phyloP scores from a whole-genome alignment of 768 basidiomycete genomes.

The Suillus subaureus region DNA sequence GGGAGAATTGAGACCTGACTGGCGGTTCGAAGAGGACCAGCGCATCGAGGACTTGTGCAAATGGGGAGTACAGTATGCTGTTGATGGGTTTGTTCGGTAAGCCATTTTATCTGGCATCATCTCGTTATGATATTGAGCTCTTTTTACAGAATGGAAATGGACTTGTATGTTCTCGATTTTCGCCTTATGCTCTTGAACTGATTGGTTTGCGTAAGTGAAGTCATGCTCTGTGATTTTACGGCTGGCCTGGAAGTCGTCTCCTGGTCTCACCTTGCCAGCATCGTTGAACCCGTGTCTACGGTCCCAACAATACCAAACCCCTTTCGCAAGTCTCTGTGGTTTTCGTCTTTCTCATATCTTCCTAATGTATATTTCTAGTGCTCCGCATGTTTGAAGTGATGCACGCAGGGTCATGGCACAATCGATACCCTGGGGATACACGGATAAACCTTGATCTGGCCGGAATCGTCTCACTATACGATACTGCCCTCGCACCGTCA shows the following conservation, averaged over 20 bases:
- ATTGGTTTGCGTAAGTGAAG: conserved; percentile 36
- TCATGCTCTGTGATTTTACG: conserved; percentile 51
- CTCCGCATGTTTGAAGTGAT: conserved; percentile 16
- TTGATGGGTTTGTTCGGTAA: conserved; percentile 41
- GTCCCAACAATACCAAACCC: background rate
- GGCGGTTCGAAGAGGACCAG: conserved; percentile 31
- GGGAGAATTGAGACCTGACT: conserved; percentile 31
- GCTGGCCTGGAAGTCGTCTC: conserved; percentile 42
- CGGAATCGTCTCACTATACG: conserved; percentile 30
- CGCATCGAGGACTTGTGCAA: conserved; percentile 43
- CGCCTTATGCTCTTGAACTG: background rate
- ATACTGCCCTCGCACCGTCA: conserved; percentile 25
- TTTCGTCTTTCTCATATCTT: conserved; percentile 6
- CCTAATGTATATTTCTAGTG: background rate
- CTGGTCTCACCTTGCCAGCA: conserved; percentile 19
- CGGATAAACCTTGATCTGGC: conserved; percentile 26
- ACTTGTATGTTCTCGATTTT: conserved; percentile 40
- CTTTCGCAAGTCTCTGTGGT: background rate
- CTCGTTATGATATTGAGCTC: background rate
- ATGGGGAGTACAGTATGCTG: conserved; percentile 41
- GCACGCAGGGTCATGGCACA: conserved; percentile 26
- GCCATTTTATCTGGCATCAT: background rate
- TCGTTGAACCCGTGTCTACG: background rate
- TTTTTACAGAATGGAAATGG: conserved; percentile 46
- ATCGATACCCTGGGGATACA: conserved; percentile 28